Percentiles rank a stretch among this genome's conserved stretches.
These are phyloP conservation scores for Populus ilicifolia DNA, from an alignment of 345 rosid species.

Conservation along the genomic window DNA sequence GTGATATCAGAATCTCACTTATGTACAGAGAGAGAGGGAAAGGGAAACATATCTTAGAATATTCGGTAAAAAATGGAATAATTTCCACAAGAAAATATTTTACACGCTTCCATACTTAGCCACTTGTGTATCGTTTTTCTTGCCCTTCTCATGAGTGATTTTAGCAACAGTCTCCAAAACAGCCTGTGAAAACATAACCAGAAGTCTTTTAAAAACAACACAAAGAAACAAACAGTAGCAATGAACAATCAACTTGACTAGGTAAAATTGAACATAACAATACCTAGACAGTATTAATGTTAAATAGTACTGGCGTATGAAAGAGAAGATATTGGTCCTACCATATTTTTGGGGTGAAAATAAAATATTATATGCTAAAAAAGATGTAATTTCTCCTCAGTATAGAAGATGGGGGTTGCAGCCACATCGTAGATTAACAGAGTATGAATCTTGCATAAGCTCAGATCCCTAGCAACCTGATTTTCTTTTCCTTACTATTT, in stretches of 20 bases:
- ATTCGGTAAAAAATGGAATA: neutral
- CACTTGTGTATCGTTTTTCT: conserved; percentile 75
- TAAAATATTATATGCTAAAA: neutral
- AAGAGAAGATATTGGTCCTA: neutral
- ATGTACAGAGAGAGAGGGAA: neutral
- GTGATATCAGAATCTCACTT: neutral
- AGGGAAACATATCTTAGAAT: neutral
- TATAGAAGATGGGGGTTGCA: neutral
- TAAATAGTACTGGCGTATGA: neutral
- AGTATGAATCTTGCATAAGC: neutral
- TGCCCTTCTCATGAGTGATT: conserved; percentile 77
- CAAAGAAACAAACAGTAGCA: neutral
- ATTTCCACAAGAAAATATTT: conserved; percentile 6
- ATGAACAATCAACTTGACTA: neutral
- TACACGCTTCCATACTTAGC: conserved; percentile 47
- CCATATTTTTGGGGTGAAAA: neutral
- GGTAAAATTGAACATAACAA: neutral
- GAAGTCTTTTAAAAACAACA: conserved; percentile 4
- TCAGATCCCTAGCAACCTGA: neutral
- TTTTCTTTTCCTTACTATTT: neutral
- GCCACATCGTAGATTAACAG: neutral
- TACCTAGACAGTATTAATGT: neutral
- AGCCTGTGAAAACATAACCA: conserved; percentile 54
- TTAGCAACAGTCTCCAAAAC: conserved; percentile 91
- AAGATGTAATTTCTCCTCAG: neutral